A percentile compares a stretch with the other conserved stretches of the same genome.
phyloP scores from a whole-genome alignment of 306 rosid genomes.

The Glycine soja region DNA sequence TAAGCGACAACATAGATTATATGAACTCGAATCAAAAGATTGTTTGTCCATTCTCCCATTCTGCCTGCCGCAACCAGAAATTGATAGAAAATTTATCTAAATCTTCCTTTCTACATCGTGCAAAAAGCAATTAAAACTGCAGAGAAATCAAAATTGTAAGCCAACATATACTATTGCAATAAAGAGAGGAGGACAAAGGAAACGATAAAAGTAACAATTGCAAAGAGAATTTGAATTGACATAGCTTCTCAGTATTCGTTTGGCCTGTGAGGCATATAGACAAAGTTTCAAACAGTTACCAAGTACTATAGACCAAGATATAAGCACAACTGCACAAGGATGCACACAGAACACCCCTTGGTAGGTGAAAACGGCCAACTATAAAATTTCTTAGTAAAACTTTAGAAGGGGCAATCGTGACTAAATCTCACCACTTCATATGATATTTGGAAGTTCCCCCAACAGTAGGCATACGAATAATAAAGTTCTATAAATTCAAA shows the following conservation, averaged over 20 bases:
- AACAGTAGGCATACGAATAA: too few relatives aligned
- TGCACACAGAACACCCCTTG: too few relatives aligned
- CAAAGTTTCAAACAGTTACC: not conserved
- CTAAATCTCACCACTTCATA: constrained; percentile 26
- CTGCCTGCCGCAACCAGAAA: constrained; percentile 41
- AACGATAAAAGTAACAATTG: constrained; percentile 17
- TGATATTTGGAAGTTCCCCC: not conserved
- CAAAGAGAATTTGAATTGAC: constrained; percentile 28
- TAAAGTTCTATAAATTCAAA: too few relatives aligned
- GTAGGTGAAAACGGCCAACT: too few relatives aligned
- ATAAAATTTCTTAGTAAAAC: too few relatives aligned
- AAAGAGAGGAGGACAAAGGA: not conserved
- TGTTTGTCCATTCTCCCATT: constrained; percentile 12
- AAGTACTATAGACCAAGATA: not conserved
- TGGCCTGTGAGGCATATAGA: not conserved
- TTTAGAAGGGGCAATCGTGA: not conserved
- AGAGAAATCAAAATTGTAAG: constrained; percentile 50
- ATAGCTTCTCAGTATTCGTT: not conserved
- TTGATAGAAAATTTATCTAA: constrained; percentile 36
- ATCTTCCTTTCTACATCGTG: constrained; percentile 62
- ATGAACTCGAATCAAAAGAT: not conserved
- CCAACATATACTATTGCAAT: constrained; percentile 2
- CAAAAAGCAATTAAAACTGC: constrained; percentile 77
- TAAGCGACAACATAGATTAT: too few relatives aligned
- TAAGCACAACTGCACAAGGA: not conserved